phyloP scores from a whole-genome alignment of 2,329 filamentous ascomycete genomes.

The Fusarium sp. region DNA sequence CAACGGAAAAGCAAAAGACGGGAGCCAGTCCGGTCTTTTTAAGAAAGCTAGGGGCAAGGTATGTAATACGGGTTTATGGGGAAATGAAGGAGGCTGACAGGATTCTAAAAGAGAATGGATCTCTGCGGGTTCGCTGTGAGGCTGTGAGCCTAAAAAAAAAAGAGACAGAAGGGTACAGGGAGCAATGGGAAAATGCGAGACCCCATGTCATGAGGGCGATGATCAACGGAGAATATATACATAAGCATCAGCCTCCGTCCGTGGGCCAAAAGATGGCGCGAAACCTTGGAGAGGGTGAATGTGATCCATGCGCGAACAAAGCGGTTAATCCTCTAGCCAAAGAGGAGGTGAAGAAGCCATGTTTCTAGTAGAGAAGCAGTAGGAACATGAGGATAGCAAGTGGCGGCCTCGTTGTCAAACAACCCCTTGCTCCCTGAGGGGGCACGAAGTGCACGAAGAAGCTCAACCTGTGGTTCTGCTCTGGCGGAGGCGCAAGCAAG shows the following conservation, averaged over 20 bases:
- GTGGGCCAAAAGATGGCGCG: too few species aligned
- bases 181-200: background rate
- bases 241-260: conserved; percentile 36
- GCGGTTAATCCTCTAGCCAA: too few species aligned
- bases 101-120: conserved; percentile 13
- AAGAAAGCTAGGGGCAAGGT: background rate
- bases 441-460: background rate
- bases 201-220: conserved; percentile 13
- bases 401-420: conserved; percentile 5
- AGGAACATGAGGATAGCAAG: background rate
- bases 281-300: background rate
- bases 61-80: background rate
- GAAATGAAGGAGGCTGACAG: conserved; percentile 32
- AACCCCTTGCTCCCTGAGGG: conserved; percentile 22
- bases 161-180: background rate
- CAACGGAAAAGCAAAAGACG: conserved; percentile 7
- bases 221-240: conserved; percentile 23
- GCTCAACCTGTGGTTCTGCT: background rate
- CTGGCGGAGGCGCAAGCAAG: conserved; percentile 31
- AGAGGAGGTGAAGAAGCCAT: too few species aligned
- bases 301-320: conserved; percentile 12
- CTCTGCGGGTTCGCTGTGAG: conserved; percentile 6
- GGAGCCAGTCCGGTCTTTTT: conserved; percentile 37
- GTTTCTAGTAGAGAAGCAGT: background rate
- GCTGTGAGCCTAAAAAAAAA: conserved; percentile 19